Evolutionary conservation across 1,284 basidiomycete species (phyloP).

Genomic region (Pterula multifida): DNA sequence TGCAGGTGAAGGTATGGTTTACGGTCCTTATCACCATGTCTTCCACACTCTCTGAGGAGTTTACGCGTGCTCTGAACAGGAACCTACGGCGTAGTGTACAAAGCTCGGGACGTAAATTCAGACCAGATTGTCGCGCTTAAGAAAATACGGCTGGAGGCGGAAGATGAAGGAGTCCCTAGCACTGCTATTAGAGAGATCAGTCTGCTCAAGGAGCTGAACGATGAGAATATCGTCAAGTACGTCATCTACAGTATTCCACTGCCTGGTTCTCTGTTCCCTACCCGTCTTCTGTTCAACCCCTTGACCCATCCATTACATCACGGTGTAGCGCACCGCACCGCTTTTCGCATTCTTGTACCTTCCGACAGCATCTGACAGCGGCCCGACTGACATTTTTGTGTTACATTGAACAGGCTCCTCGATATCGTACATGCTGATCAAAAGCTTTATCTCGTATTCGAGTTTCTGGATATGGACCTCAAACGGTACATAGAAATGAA

Average conservation of each 20-base stretch:
- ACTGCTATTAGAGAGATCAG: conserved; percentile 98
- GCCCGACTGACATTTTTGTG: too few relatives aligned
- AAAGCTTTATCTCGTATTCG: conserved; percentile 95
- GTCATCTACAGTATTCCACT: conserved; percentile 14
- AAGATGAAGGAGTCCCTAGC: conserved; percentile 95
- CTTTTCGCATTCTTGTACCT: too few relatives aligned
- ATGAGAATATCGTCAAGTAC: conserved; percentile 89
- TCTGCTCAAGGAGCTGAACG: conserved; percentile 90
- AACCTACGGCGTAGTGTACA: conserved; percentile 98
- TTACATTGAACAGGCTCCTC: conserved; percentile 47
- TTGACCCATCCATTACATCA: too few relatives aligned
- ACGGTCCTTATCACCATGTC: conserved; percentile 3
- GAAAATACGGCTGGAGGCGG: conserved; percentile 96
- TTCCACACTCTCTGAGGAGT: too few relatives aligned
- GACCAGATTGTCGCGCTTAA: conserved; percentile 86
- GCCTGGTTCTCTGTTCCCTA: conserved; percentile 3
- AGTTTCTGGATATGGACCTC: conserved; percentile 89
- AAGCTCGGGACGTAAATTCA: conserved; percentile 66
- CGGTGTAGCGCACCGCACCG: too few relatives aligned
- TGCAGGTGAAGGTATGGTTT: conserved; percentile 42
- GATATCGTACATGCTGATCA: conserved; percentile 97
- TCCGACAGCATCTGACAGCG: too few relatives aligned
- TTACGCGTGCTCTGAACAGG: too few relatives aligned
- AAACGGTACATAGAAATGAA: conserved; percentile 93
- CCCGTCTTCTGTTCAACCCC: conserved; percentile 7